Percentiles rank a stretch among this genome's conserved stretches.
Conservation (phyloP, 192 early-diverging fungal species). For the Chytriomyces sp. region DNA sequence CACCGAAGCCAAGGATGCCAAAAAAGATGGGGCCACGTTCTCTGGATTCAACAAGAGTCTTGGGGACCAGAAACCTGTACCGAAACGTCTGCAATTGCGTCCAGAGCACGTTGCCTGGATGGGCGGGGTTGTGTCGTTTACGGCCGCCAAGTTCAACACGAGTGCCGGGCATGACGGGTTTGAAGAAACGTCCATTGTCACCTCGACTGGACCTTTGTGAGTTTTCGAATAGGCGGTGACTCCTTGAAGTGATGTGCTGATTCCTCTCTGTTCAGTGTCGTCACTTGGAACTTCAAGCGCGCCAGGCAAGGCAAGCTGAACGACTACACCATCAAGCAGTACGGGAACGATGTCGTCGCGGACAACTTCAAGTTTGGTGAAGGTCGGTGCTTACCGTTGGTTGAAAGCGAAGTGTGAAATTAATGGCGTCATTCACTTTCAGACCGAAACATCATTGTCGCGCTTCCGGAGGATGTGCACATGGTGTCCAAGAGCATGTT, state of each 20-base stretch:
- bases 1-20: slow-evolving; percentile 51
- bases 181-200: slow-evolving; percentile 84
- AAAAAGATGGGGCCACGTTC: not conserved
- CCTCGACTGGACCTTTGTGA: slow-evolving; percentile 77
- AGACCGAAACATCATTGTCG: slow-evolving; percentile 82
- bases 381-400: not conserved
- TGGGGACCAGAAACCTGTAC: slow-evolving; percentile 65
- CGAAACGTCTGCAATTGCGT: slow-evolving; percentile 75
- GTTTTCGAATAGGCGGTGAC: not conserved
- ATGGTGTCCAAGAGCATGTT: slow-evolving; percentile 62
- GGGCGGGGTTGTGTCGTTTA: slow-evolving; percentile 70
- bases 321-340: slow-evolving; percentile 90
- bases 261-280: slow-evolving; percentile 51
- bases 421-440: not conserved
- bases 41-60: slow-evolving; percentile 67
- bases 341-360: slow-evolving; percentile 77
- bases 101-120: slow-evolving; percentile 89
- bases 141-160: slow-evolving; percentile 87
- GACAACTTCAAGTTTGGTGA: slow-evolving; percentile 90
- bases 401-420: not conserved
- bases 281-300: slow-evolving; percentile 88
- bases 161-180: slow-evolving; percentile 16
- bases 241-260: not conserved
- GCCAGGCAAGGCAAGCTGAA: slow-evolving; percentile 75
- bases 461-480: slow-evolving; percentile 75